Conservation (phyloP, 1,284 basidiomycete species). For the Apiotrichum akiyoshidainum region DNA sequence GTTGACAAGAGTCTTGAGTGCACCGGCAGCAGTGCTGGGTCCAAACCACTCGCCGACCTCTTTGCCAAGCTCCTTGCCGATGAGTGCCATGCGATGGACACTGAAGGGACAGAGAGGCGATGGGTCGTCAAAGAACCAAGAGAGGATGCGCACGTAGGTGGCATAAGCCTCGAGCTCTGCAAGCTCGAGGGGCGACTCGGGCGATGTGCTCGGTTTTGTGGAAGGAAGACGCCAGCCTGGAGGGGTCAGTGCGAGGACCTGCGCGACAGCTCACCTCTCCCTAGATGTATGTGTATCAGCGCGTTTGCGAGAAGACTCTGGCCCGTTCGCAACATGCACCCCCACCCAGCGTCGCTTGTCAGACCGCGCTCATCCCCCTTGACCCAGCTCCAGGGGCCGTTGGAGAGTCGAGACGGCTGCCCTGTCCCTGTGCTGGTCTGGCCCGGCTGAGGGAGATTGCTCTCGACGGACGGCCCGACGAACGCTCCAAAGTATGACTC, state of each 20-base stretch:
- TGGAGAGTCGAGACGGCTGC: slow-evolving; percentile 16
- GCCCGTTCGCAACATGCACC: slow-evolving; percentile 94
- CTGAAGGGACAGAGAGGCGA: slow-evolving; percentile 86
- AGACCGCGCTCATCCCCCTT: slow-evolving; percentile 67
- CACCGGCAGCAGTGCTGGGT: slow-evolving; percentile 91
- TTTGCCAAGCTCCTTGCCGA: slow-evolving; percentile 90
- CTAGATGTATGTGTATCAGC: slow-evolving; percentile 75
- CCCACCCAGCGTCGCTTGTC: slow-evolving; percentile 95
- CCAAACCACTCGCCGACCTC: slow-evolving; percentile 98
- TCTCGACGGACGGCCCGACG: not conserved
- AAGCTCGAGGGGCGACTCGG: slow-evolving; percentile 21
- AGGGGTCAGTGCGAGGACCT: not conserved
- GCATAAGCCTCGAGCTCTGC: slow-evolving; percentile 44
- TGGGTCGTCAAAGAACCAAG: slow-evolving; percentile 93
- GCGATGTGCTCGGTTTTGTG: slow-evolving; percentile 20
- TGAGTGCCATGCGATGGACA: slow-evolving; percentile 91
- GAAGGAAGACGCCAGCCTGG: slow-evolving; percentile 72
- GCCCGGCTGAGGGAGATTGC: not conserved
- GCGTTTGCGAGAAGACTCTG: slow-evolving; percentile 90
- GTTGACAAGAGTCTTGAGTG: slow-evolving; percentile 81
- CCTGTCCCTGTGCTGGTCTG: slow-evolving; percentile 1
- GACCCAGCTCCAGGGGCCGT: slow-evolving; percentile 40
- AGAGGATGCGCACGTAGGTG: slow-evolving; percentile 78
- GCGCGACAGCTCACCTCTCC: slow-evolving; percentile 63
- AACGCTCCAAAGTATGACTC: slow-evolving; percentile 56